Conservation (phyloP, 805 yeast species). For the Kregervanrija pseudodelftensis region DNA sequence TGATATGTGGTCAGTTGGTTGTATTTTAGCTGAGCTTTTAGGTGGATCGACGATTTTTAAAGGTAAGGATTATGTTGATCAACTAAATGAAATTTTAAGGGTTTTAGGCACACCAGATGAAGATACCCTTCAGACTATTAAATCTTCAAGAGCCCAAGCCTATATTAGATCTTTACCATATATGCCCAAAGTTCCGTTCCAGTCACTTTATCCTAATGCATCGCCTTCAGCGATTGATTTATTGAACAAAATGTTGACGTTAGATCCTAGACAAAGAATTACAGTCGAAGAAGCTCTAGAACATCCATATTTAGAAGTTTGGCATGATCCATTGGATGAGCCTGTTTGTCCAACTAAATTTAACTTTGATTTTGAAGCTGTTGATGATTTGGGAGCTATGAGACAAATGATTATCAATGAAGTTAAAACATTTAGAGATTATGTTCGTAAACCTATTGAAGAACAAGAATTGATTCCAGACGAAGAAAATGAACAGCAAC, state of each 20-base stretch:
- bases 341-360: constrained; percentile 74
- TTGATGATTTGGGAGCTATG: constrained; percentile 72
- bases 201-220: constrained; percentile 70
- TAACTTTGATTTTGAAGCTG: constrained; percentile 82
- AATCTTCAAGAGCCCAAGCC: constrained; percentile 84
- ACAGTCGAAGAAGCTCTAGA: constrained; percentile 81
- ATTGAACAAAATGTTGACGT: constrained; percentile 68
- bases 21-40: constrained; percentile 87
- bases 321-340: constrained; percentile 94
- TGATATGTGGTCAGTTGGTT: constrained; percentile 97
- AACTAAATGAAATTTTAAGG: constrained; percentile 77
- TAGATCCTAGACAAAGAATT: constrained; percentile 79
- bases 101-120: constrained; percentile 89
- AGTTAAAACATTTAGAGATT: constrained; percentile 68
- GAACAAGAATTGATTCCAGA: constrained; percentile 6
- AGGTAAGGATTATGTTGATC: constrained; percentile 95
- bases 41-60: constrained; percentile 90
- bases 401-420: constrained; percentile 73
- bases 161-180: constrained; percentile 82
- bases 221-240: constrained; percentile 82
- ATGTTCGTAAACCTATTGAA: constrained; percentile 44
- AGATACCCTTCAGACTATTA: constrained; percentile 60
- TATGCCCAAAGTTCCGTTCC: constrained; percentile 73
- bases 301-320: constrained; percentile 81
- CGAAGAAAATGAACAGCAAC: constrained; percentile 7